Evolutionary conservation across 805 yeast genomes (phyloP), one percentile per base, ranked within the genome.

Genomic region (Candida odintsovae): DNA sequence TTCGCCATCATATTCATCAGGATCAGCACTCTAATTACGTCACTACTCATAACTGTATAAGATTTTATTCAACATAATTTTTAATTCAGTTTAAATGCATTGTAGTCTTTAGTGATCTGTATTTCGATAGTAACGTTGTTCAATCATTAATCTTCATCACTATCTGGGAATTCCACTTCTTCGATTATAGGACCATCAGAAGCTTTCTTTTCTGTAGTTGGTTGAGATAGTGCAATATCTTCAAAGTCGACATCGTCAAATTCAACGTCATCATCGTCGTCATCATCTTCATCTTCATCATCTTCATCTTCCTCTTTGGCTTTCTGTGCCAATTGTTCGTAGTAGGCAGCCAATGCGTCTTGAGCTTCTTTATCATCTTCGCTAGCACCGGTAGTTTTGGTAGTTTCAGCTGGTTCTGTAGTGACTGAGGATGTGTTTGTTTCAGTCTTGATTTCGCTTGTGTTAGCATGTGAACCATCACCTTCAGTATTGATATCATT

Each of bases 171-270:
- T 16, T 59, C 66, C 28, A 59, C 51, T 37, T 59, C 61, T 21
- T 53, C 55, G 5, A 50, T 52, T 22, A 51, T 41, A 31, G 37
- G 16, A 23, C 38, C 48, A 22, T 33, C 25, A 16, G 49, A 18
- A 28, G 42, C 11, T 31, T 42, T 33, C 38, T 22, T 12, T 13
- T 42, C 44, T 16, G 41, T 11, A 0, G 40, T 41, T 15, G 29
- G 31, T 25, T 41, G 47, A 4, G 47, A 40, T 19, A 62, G 65
- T 10, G 57, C 64, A 35, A 58, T 63, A 22, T 65, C 70, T 16
- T 52, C 62, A 28, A 64, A 63, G n/a, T 62, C 68, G 13, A 62
- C 59, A 64, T 18, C 72, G 71, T 1, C 95, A 89, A 56, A 89
- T 69, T 41, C 64, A 63, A 56, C 45, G 42, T 59, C 57, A 22